A percentile compares a stretch with the other conserved stretches of the same genome.
These are phyloP conservation scores for Berberis vulgaris DNA, from an alignment of 164 flowering plant genomes.

Conservation along the genomic window DNA sequence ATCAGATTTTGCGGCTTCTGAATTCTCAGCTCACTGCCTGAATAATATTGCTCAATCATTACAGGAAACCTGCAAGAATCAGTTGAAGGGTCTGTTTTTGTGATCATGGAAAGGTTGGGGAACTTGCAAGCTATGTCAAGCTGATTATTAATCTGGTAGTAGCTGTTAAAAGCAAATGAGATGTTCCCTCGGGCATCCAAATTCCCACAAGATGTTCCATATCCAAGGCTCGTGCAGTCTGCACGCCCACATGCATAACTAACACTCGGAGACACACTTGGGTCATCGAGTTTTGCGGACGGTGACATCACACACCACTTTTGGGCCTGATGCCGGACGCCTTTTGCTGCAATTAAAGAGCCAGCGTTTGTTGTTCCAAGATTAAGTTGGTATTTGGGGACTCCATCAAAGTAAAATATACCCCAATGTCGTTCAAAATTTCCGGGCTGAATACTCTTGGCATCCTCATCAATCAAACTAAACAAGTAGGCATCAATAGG, in stretches of 20 bases:
- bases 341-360: conserved; percentile 30
- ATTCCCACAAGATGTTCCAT: conserved; percentile 55
- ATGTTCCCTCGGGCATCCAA: conserved; percentile 64
- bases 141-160: conserved; percentile 66
- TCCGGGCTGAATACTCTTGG: conserved; percentile 73
- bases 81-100: conserved; percentile 47
- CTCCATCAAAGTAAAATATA: conserved; percentile 59
- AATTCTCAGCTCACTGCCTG: conserved; percentile 17
- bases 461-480: conserved; percentile 85
- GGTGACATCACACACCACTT: conserved; percentile 80
- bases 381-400: conserved; percentile 58
- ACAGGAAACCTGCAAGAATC: conserved; percentile 45
- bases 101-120: conserved; percentile 34
- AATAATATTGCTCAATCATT: conserved; percentile 51
- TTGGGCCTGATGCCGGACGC: conserved; percentile 29
- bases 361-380: conserved; percentile 59
- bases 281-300: conserved; percentile 41
- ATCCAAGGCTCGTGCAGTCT: conserved; percentile 83
- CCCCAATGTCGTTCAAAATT: conserved; percentile 97
- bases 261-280: conserved; percentile 49
- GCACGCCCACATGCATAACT: conserved; percentile 67
- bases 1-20: conserved; percentile 7
- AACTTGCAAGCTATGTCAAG: conserved; percentile 64
- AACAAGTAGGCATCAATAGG: conserved; percentile 73
- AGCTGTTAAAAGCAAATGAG: conserved; percentile 83